Percentiles rank a stretch among this genome's conserved stretches.
Conservation (phyloP, 2,329 filamentous ascomycete species). For the Scedosporium apiospermum region DNA sequence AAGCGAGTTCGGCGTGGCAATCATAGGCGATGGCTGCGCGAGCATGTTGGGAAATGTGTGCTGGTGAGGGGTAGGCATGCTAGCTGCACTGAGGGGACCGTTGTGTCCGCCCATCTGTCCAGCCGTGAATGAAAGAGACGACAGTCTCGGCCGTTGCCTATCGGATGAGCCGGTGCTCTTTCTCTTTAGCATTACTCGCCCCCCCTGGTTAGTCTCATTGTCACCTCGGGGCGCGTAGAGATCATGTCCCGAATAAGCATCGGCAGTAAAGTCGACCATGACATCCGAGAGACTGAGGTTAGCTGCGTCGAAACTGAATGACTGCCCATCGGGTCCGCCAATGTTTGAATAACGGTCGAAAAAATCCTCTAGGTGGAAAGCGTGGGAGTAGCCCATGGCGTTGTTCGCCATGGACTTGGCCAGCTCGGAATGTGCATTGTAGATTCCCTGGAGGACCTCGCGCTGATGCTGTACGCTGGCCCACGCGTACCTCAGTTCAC, state of each 20-base stretch:
- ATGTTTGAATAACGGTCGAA: conserved; percentile 67
- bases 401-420: conserved; percentile 59
- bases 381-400: conserved; percentile 63
- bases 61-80: conserved; percentile 23
- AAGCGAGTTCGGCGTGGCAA: conserved; percentile 28
- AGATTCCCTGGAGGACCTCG: conserved; percentile 68
- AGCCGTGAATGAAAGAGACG: conserved; percentile 2
- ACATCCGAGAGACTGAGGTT: conserved; percentile 65
- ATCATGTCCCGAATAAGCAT: conserved; percentile 42
- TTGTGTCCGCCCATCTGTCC: conserved; percentile 6
- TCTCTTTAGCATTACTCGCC: conserved; percentile 35
- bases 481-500: conserved; percentile 67
- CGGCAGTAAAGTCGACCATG: conserved; percentile 47
- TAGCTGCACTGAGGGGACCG: conserved; percentile 2
- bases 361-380: conserved; percentile 80
- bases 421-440: conserved; percentile 70
- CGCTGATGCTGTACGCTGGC: conserved; percentile 70
- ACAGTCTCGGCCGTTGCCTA: not conserved
- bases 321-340: conserved; percentile 46
- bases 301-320: conserved; percentile 59
- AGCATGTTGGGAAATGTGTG: conserved; percentile 17
- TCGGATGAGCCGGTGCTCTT: conserved; percentile 20
- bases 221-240: conserved; percentile 32
- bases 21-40: conserved; percentile 28
- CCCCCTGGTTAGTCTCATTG: conserved; percentile 18